phyloP scores from a whole-genome alignment of 495 filamentous ascomycete species.

The Tirmania nivea region DNA sequence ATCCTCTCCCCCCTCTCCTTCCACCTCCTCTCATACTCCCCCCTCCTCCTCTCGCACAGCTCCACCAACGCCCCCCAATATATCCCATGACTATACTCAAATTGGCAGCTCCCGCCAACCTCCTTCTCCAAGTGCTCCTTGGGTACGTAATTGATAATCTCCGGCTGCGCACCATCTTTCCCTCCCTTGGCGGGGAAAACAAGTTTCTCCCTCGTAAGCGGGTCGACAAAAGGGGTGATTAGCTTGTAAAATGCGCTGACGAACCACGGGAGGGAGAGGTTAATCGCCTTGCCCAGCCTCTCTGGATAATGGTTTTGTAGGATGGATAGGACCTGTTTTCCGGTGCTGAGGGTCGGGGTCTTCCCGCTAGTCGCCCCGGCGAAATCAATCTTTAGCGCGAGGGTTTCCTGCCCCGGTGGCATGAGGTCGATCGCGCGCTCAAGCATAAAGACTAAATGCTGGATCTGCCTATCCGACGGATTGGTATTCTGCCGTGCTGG shows the following conservation, averaged over 20 bases:
- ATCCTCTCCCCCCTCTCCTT: conserved; percentile 51
- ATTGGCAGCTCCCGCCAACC: conserved; percentile 44
- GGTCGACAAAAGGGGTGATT: conserved; percentile 90
- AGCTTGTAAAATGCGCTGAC: conserved; percentile 84
- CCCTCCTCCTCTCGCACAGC: conserved; percentile 38
- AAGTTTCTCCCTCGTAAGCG: conserved; percentile 70
- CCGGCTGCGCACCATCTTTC: conserved; percentile 42
- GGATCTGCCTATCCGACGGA: conserved; percentile 65
- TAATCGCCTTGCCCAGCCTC: conserved; percentile 65
- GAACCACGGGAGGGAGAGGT: conserved; percentile 68
- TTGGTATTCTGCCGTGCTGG: conserved; percentile 84
- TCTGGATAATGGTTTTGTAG: conserved; percentile 91
- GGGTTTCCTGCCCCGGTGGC: conserved; percentile 61
- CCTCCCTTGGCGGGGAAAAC: conserved; percentile 43
- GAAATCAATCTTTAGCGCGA: conserved; percentile 76
- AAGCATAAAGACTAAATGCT: conserved; percentile 89
- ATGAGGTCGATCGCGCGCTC: conserved; percentile 77
- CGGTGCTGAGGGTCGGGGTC: conserved; percentile 50
- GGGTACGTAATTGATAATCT: conserved; percentile 36
- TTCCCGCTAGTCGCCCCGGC: conserved; percentile 56
- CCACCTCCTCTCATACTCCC: conserved; percentile 46
- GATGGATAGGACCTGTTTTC: conserved; percentile 59
- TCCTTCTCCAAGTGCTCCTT: conserved; percentile 52
- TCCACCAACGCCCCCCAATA: conserved; percentile 77
- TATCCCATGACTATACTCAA: conserved; percentile 62